Evolutionary conservation across 78 protist species (phyloP).

Genomic region (Chrysochromulina tobinii): DNA sequence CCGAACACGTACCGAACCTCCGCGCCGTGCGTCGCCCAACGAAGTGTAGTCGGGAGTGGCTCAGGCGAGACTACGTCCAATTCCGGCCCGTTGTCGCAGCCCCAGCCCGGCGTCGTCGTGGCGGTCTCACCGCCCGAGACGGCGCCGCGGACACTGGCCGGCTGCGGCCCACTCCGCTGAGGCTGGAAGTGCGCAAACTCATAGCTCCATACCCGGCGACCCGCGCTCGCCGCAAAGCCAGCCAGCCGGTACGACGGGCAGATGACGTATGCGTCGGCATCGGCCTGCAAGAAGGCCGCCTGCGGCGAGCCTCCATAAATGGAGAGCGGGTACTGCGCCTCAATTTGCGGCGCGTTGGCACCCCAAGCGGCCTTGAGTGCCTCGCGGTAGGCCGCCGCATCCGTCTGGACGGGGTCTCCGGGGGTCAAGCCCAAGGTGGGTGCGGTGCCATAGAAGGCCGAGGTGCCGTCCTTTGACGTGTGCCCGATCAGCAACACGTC

Average conservation of each 20-base stretch:
- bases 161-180: background rate
- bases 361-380: background rate
- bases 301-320: background rate
- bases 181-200: background rate
- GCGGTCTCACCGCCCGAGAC: too few relatives aligned
- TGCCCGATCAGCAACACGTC: background rate
- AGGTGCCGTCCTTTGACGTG: background rate
- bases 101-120: background rate
- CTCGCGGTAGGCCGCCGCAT: background rate
- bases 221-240: background rate
- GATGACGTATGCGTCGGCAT: background rate
- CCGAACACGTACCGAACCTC: background rate
- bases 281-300: constrained; percentile 3
- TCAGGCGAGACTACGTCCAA: background rate
- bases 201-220: background rate
- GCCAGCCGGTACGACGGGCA: background rate
- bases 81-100: background rate
- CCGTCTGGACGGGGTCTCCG: background rate
- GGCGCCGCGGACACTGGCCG: too few relatives aligned
- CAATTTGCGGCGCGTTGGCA: background rate
- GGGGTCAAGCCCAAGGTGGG: background rate
- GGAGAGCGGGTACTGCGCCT: background rate
- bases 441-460: background rate
- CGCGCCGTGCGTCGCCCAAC: background rate
- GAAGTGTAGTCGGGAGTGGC: background rate